Conservation (phyloP, 2,329 filamentous ascomycete genomes). For the Fusarium continuum region DNA sequence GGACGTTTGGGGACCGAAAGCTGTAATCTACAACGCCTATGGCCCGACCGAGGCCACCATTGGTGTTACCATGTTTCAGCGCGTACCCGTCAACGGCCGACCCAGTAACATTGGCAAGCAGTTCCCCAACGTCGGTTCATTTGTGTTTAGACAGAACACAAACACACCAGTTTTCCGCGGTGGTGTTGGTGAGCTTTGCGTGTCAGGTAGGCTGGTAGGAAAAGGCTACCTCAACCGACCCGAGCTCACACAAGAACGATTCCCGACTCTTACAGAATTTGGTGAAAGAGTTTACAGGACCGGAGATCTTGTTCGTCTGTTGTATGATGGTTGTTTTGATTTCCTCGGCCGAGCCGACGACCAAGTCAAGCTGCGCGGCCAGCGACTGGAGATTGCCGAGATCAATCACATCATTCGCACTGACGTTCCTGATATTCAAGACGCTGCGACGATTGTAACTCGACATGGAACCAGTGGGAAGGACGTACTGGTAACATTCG, state of each 20-base stretch:
- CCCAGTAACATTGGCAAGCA: slow-evolving; percentile 88
- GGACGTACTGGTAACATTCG: slow-evolving; percentile 83
- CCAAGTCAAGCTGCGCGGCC: slow-evolving; percentile 90
- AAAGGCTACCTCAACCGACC: slow-evolving; percentile 86
- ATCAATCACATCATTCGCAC: slow-evolving; percentile 84
- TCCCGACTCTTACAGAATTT: slow-evolving; percentile 69
- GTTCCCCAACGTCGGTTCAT: slow-evolving; percentile 88
- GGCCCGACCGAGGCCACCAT: slow-evolving; percentile 95
- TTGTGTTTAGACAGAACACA: slow-evolving; percentile 76
- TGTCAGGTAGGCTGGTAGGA: slow-evolving; percentile 86
- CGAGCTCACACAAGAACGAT: slow-evolving; percentile 80
- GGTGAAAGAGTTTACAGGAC: slow-evolving; percentile 81
- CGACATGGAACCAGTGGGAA: slow-evolving; percentile 77
- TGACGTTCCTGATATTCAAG: slow-evolving; percentile 65
- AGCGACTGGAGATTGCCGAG: slow-evolving; percentile 88
- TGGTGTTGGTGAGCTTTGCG: slow-evolving; percentile 86
- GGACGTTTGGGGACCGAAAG: slow-evolving; percentile 81
- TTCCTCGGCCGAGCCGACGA: slow-evolving; percentile 90
- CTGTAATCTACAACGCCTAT: slow-evolving; percentile 90
- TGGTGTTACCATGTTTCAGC: slow-evolving; percentile 88
- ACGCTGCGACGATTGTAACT: slow-evolving; percentile 79
- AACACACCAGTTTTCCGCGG: slow-evolving; percentile 78
- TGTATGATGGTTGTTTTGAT: slow-evolving; percentile 83
- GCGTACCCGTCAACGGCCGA: slow-evolving; percentile 79
- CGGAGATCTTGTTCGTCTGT: slow-evolving; percentile 83